These are phyloP conservation scores for Capniomyces stellatus DNA, from an alignment of 371 early-diverging fungal genomes.

Conservation along the genomic window DNA sequence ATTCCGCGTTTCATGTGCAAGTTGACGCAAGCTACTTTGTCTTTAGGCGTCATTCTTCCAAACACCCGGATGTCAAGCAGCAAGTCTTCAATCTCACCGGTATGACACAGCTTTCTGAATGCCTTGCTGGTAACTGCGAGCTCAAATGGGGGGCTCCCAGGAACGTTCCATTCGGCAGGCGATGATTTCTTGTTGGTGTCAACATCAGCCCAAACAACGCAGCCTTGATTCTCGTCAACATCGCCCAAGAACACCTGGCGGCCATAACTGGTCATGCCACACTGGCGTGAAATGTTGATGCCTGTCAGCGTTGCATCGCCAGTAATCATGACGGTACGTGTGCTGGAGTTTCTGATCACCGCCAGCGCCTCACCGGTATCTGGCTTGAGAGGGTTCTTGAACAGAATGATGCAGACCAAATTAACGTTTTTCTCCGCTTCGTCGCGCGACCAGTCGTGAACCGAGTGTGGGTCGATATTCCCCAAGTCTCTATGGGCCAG, in stretches of 20 bases:
- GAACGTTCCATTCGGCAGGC: slow-evolving; percentile 1
- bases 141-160: slow-evolving; percentile 27
- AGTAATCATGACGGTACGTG: slow-evolving; percentile 77
- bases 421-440: slow-evolving; percentile 42
- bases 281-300: slow-evolving; percentile 60
- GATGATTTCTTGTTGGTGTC: slow-evolving; percentile 17
- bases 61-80: slow-evolving; percentile 42
- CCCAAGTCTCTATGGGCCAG: slow-evolving; percentile 38
- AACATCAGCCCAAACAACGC: slow-evolving; percentile 33
- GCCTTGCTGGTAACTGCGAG: slow-evolving; percentile 55
- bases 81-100: slow-evolving; percentile 28
- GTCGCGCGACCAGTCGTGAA: slow-evolving; percentile 32
- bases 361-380: slow-evolving; percentile 54
- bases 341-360: slow-evolving; percentile 51
- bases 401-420: slow-evolving; percentile 59
- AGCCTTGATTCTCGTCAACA: slow-evolving; percentile 11
- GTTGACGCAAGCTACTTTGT: slow-evolving; percentile 52
- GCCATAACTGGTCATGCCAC: slow-evolving; percentile 39
- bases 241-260: slow-evolving; percentile 32
- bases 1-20: slow-evolving; percentile 54
- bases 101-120: slow-evolving; percentile 30
- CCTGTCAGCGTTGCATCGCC: slow-evolving; percentile 86
- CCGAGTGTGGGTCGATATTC: slow-evolving; percentile 21
- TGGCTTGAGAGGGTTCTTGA: slow-evolving; percentile 71
- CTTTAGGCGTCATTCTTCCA: slow-evolving; percentile 58